phyloP scores from a whole-genome alignment of 495 filamentous ascomycete genomes.

The Apodospora peruviana region DNA sequence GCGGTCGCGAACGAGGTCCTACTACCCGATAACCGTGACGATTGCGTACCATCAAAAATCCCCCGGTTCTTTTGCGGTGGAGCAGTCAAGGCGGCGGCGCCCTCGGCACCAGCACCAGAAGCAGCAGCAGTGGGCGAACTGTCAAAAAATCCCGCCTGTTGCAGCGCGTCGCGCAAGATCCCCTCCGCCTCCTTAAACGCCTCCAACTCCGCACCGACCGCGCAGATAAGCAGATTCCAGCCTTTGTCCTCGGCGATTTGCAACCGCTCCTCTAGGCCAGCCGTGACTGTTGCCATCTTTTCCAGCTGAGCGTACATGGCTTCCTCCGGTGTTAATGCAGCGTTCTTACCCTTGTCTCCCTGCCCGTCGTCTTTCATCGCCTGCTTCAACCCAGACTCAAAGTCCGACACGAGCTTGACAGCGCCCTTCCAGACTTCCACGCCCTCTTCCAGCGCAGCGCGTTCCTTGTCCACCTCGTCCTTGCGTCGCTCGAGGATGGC shows the following conservation, averaged over 20 bases:
- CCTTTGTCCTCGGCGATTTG: slow-evolving; percentile 56
- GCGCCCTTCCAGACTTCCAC: slow-evolving; percentile 73
- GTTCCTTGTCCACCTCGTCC: slow-evolving; percentile 59
- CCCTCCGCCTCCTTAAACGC: slow-evolving; percentile 67
- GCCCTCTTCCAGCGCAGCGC: slow-evolving; percentile 75
- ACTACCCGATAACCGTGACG: neutral
- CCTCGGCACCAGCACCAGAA: neutral
- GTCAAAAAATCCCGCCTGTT: slow-evolving; percentile 20
- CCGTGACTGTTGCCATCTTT: slow-evolving; percentile 52
- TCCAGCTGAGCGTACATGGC: slow-evolving; percentile 41
- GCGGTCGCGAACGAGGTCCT: slow-evolving; percentile 2
- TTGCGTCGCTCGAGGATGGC: slow-evolving; percentile 52
- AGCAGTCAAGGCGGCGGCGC: no score
- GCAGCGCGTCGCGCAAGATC: slow-evolving; percentile 54
- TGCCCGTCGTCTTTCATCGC: slow-evolving; percentile 40
- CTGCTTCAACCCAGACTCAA: slow-evolving; percentile 58
- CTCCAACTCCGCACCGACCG: slow-evolving; percentile 82
- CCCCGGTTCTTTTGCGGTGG: no score
- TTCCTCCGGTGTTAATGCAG: slow-evolving; percentile 19
- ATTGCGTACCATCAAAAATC: no score
- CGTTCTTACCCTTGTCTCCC: slow-evolving; percentile 17
- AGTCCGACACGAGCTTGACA: slow-evolving; percentile 55
- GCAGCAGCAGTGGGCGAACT: neutral
- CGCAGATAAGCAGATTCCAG: slow-evolving; percentile 87
- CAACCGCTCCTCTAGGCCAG: slow-evolving; percentile 54